phyloP scores from a whole-genome alignment of 768 basidiomycete genomes.

The Trametes punicea region DNA sequence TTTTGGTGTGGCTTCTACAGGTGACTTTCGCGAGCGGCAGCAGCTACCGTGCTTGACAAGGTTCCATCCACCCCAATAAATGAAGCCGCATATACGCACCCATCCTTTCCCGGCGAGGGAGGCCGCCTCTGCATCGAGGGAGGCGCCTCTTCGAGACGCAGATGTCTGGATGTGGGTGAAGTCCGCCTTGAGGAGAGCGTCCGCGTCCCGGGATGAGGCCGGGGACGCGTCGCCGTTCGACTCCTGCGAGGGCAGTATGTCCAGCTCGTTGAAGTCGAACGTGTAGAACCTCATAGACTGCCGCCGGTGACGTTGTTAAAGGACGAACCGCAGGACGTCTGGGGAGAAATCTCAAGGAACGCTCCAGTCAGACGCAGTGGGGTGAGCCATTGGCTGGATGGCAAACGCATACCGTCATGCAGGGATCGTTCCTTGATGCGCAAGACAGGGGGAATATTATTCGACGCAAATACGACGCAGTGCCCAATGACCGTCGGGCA shows the following conservation, averaged over 20 bases:
- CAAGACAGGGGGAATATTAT: not conserved
- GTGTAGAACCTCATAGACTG: constrained; percentile 64
- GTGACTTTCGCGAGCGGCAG: too few relatives aligned
- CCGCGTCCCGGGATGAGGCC: not conserved
- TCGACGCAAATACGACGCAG: not conserved
- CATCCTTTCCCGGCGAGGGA: too few relatives aligned
- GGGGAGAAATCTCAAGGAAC: too few relatives aligned
- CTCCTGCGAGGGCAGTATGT: constrained; percentile 25
- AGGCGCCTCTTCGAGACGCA: not conserved
- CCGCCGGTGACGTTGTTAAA: constrained; percentile 52
- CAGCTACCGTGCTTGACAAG: too few relatives aligned
- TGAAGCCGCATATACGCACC: too few relatives aligned
- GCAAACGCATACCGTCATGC: too few relatives aligned
- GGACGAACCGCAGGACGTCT: not conserved
- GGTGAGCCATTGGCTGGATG: too few relatives aligned
- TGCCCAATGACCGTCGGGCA: not conserved
- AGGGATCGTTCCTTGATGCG: not conserved
- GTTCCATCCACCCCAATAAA: too few relatives aligned
- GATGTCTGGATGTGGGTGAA: not conserved
- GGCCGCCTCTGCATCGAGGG: constrained; percentile 7
- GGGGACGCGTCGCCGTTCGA: not conserved
- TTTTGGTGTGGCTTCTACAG: too few relatives aligned
- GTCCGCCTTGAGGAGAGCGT: not conserved
- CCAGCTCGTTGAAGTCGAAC: constrained; percentile 35
- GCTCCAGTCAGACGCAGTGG: too few relatives aligned